A percentile compares a stretch with the other conserved stretches of the same genome.
Evolutionary conservation across 352 stramenopile species (phyloP).

Genomic region (Globisporangium ultimum): DNA sequence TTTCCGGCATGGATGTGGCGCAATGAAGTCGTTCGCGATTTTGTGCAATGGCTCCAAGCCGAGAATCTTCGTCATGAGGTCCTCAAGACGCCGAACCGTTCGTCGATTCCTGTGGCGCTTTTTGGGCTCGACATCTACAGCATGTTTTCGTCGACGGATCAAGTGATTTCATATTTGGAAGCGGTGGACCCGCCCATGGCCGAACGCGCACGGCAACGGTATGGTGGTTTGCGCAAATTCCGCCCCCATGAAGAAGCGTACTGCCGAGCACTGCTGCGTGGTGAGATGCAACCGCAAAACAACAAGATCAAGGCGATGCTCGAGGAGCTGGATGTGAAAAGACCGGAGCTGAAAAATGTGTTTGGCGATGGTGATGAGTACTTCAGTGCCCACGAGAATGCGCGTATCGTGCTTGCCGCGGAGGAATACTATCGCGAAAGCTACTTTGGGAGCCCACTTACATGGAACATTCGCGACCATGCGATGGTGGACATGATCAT

Average conservation of each 20-base stretch:
- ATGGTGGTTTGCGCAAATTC: constrained; percentile 19
- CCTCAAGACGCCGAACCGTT: not conserved
- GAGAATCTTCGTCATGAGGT: constrained; percentile 21
- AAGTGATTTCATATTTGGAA: constrained; percentile 29
- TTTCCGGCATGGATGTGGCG: constrained; percentile 42
- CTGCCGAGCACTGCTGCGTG: constrained; percentile 16
- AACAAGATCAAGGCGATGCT: constrained; percentile 25
- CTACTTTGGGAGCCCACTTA: constrained; percentile 18
- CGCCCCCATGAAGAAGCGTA: constrained; percentile 28
- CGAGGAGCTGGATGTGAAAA: constrained; percentile 19
- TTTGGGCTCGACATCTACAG: constrained; percentile 37
- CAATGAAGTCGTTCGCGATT: constrained; percentile 32
- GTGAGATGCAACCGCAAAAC: constrained; percentile 16
- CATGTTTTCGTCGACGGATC: constrained; percentile 32
- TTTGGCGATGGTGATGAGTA: constrained; percentile 32
- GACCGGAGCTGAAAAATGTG: constrained; percentile 24
- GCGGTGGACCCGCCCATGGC: constrained; percentile 24
- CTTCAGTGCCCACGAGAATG: constrained; percentile 34
- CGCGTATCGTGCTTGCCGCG: constrained; percentile 23
- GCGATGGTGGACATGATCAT: constrained; percentile 29
- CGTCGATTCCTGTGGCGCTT: constrained; percentile 19
- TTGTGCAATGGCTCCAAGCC: constrained; percentile 29
- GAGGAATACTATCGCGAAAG: constrained; percentile 36
- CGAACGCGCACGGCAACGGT: constrained; percentile 21
- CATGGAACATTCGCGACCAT: constrained; percentile 35